A percentile compares a stretch with the other conserved stretches of the same genome.
phyloP scores from a whole-genome alignment of 2,329 filamentous ascomycete species.

The Colletotrichum melonis region DNA sequence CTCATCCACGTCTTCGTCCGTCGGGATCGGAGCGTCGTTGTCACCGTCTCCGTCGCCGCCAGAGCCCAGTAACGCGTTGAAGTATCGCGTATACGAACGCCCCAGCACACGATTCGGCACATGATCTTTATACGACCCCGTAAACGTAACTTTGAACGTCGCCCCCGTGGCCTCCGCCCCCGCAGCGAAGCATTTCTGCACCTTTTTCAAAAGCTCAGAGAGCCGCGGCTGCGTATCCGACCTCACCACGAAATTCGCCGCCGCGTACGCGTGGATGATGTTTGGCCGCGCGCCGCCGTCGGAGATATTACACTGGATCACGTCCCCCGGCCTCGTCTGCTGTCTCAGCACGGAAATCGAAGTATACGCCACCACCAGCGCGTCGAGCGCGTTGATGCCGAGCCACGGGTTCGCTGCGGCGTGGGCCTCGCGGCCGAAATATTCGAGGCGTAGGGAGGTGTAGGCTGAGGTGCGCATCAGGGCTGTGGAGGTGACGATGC shows the following conservation, averaged over 20 bases:
- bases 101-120: conserved; percentile 64
- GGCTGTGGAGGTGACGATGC: conserved; percentile 55
- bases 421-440: conserved; percentile 66
- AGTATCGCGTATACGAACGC: conserved; percentile 56
- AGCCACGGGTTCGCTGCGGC: conserved; percentile 69
- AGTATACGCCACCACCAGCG: conserved; percentile 61
- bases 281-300: conserved; percentile 65
- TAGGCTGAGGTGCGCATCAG: conserved; percentile 65
- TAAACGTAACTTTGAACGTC: conserved; percentile 53
- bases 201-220: conserved; percentile 51
- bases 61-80: conserved; percentile 50
- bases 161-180: conserved; percentile 59
- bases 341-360: conserved; percentile 64
- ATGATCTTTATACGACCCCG: conserved; percentile 63
- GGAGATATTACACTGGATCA: conserved; percentile 63
- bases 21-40: conserved; percentile 42
- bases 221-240: conserved; percentile 46
- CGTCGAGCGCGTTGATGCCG: conserved; percentile 70
- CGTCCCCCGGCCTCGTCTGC: conserved; percentile 63
- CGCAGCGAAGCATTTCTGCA: conserved; percentile 54
- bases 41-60: too few species aligned
- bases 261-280: conserved; percentile 64
- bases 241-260: conserved; percentile 46
- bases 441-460: conserved; percentile 60
- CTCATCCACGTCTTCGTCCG: conserved; percentile 53